Conservation (phyloP, 2,329 filamentous ascomycete species). For the Trichothecium sympodiale region DNA sequence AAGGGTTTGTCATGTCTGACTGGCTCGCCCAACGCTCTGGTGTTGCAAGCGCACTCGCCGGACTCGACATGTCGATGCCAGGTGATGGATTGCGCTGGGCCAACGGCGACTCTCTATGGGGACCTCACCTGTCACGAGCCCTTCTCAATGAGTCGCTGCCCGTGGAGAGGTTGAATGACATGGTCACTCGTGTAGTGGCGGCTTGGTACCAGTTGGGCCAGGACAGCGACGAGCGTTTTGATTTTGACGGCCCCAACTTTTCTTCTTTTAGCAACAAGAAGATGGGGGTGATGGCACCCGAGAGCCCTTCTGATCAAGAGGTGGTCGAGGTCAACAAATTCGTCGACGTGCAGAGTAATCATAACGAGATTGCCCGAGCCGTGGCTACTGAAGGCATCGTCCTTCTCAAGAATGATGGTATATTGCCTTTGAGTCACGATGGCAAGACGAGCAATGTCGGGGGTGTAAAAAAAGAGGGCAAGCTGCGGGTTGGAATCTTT, state of each 20-base stretch:
- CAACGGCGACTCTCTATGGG: constrained; percentile 59
- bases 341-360: constrained; percentile 47
- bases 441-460: constrained; percentile 13
- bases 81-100: constrained; percentile 57
- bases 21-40: constrained; percentile 51
- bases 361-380: constrained; percentile 36
- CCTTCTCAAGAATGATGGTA: constrained; percentile 48
- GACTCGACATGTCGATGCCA: constrained; percentile 61
- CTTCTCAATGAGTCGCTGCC: constrained; percentile 77
- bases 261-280: constrained; percentile 58
- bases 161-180: constrained; percentile 71
- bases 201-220: constrained; percentile 85
- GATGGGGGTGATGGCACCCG: constrained; percentile 41
- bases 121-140: constrained; percentile 70
- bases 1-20: constrained; percentile 58
- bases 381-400: constrained; percentile 48
- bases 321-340: constrained; percentile 52
- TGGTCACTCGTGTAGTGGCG: constrained; percentile 77
- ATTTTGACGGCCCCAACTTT: constrained; percentile 69
- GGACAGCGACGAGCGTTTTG: constrained; percentile 55
- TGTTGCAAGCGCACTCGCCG: constrained; percentile 43
- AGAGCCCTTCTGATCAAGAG: constrained; percentile 29
- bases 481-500: constrained; percentile 34
- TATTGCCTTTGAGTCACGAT: constrained; percentile 33
- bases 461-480: constrained; percentile 21